Evolutionary conservation across 768 basidiomycete genomes (phyloP).

Genomic region (Pleurotus ostreatus): DNA sequence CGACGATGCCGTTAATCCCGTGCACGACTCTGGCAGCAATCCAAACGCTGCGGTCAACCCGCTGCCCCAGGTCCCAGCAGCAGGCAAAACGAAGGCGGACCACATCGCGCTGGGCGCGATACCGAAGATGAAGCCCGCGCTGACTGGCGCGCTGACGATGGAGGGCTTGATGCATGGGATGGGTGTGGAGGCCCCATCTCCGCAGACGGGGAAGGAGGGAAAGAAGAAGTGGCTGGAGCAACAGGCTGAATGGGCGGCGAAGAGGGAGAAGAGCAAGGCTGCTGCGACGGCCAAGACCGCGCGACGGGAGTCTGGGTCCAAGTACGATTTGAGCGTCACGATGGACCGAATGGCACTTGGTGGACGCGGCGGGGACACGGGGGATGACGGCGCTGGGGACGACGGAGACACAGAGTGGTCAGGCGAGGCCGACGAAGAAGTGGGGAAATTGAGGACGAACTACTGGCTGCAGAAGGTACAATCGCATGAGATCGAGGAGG

Average conservation of each 20-base stretch:
- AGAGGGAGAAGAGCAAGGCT: constrained; percentile 1
- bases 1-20: neutral
- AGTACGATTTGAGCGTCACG: constrained; percentile 55
- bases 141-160: constrained; percentile 51
- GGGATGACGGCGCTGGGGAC: constrained; percentile 5
- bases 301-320: constrained; percentile 42
- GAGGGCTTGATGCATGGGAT: constrained; percentile 22
- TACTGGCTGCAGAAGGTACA: constrained; percentile 70
- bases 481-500: constrained; percentile 39
- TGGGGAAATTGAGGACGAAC: constrained; percentile 31
- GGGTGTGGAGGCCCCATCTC: constrained; percentile 12
- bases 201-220: neutral
- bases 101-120: constrained; percentile 36
- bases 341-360: constrained; percentile 69
- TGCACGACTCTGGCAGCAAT: neutral
- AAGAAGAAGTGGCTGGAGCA: neutral
- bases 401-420: neutral
- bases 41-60: neutral
- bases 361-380: constrained; percentile 40
- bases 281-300: neutral
- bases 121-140: constrained; percentile 48
- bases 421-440: neutral
- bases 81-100: neutral
- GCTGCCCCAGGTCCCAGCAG: neutral
- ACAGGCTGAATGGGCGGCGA: constrained; percentile 4